Base-by-base conservation (phyloP, 257 asterid genomes). In the Solanum chaucha region DNA sequence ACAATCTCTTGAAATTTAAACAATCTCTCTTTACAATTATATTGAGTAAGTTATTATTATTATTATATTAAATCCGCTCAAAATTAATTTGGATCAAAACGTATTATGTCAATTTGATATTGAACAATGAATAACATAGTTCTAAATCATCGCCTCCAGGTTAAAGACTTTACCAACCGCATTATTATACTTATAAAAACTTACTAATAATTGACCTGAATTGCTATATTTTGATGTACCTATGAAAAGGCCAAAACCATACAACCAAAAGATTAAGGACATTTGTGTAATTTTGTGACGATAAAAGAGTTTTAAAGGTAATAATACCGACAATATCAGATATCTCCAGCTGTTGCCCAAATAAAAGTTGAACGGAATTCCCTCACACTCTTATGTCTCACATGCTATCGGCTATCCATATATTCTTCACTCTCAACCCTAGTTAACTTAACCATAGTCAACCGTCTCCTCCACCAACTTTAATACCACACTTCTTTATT, bases 321-420 rank as follows among this genome's bases (percentile, higher is more conserved):
- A 28, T 83, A 87, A 85, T 87, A 80, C 85, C 83, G 87, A 86
- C 89, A 88, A 34, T 6, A 77, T 55, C 75, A 68, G 89, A 86
- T 46, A 80, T 65, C 15, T 90, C 91, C 92, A 88, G 93, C 93
- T 90, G 92, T 87, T 85, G 51, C 87, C 88, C 88, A 55, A 67
- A 51, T 38, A 40, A 87, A 87, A 91, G 85, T 84, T 81, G 74
- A 89, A 71, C 85, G 64, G 80, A 85, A 67, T 46, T 68, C 77
- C 82, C 90, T 83, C 87, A 55, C 85, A 19, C 84, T 20, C 90
- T 15, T 80, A 40, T 28, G 41, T 80, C 65, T 59, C 88, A 75
- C 88, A 80, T 78, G 32, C 32, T 30, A 82, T 71, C 83, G 70
- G 32, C 32, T 30, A 82, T 71, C 83, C 83, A 90, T 59, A 80